Evolutionary conservation across 2,329 filamentous ascomycete species (phyloP), one percentile per base, ranked within the genome.

Genomic region (Metarhizium anisopliae): DNA sequence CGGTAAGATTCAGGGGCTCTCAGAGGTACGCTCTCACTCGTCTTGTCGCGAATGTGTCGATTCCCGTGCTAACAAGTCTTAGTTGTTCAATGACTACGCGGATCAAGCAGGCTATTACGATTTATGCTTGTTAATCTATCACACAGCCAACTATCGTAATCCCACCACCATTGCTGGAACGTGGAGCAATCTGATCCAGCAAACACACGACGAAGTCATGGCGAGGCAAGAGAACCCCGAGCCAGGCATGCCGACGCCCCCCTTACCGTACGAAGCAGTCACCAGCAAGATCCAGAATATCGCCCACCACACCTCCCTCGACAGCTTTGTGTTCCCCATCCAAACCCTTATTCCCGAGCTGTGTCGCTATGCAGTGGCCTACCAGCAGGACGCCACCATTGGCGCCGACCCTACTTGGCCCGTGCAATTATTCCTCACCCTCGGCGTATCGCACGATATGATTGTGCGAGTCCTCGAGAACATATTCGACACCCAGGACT

Each of bases 51-150:
- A 20, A 45, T 30, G 2, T 49, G 7, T 8, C 11, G 85, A 77
- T 58, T 36, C 11, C 20, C 16, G 20, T 2, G 3, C n/a, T 20
- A 32, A 38, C 52, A 55, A 18, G 51, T 65, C 67, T 3, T 65
- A 95, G 85, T 83, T 99, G n/a, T 99, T 90, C 74, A 95, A 97
- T 68, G 77, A 84, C 60, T 99, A 91, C 65, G 90, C 92, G 55
- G 92, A 96, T 66, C 86, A 90, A 65, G 94, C 90, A 2, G 87
- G 85, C 52, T 99, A 99, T 77, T 93, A 91, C 72, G 94, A 97
- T 68, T 82, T 99, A 52, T 96, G 90, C 67, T 82, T 99, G 8
- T 79, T 93, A 58, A 96, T 99, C 65, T 97, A 92, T 75, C 87
- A 95, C 69, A 83, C 87, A 1, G 93, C 93, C 50, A 91, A 97